These are phyloP conservation scores for Linnemannia exigua DNA, from an alignment of 192 early-diverging fungal species.

Conservation along the genomic window DNA sequence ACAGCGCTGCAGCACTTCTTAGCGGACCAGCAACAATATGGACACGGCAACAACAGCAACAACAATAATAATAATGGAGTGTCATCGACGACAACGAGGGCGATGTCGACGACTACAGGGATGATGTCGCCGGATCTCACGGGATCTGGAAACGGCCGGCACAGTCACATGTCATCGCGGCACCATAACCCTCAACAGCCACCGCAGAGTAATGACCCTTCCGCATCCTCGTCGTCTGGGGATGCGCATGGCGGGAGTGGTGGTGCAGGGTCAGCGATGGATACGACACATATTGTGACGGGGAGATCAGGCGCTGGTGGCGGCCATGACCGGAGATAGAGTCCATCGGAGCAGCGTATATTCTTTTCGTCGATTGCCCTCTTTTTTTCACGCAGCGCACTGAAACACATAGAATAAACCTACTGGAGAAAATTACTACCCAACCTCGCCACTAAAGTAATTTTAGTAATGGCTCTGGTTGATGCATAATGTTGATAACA, in stretches of 20 bases:
- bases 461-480: no score
- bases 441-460: no score
- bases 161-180: background rate
- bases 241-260: background rate
- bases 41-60: background rate
- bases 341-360: no score
- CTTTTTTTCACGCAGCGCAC: background rate
- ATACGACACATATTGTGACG: background rate
- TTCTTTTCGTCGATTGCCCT: background rate
- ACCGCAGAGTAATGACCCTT: background rate
- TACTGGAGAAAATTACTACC: no score
- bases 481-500: no score
- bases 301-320: background rate
- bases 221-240: background rate
- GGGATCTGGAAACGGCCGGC: background rate
- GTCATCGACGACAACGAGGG: no score
- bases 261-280: background rate
- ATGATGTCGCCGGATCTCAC: background rate
- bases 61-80: background rate
- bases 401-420: no score
- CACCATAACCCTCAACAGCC: background rate
- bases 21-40: constrained; percentile 33
- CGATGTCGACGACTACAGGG: background rate
- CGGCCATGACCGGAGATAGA: background rate
- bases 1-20: constrained; percentile 73